Conservation (phyloP, 2,329 filamentous ascomycete genomes). For the Hypoxylon sp. region DNA sequence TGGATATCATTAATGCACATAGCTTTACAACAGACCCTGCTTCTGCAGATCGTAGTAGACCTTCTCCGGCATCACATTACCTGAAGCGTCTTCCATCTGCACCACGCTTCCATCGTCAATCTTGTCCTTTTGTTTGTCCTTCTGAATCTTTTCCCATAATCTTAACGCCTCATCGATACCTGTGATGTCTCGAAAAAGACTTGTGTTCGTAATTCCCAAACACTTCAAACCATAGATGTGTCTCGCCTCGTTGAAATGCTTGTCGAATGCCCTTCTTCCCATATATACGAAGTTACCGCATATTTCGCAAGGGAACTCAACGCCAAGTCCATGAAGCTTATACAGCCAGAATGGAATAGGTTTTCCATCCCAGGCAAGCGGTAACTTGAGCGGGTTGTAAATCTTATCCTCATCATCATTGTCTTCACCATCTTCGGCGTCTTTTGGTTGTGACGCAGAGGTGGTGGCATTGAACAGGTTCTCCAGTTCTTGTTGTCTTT, state of each 20-base stretch:
- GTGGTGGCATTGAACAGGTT: slow-evolving; percentile 76
- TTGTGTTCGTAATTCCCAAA: slow-evolving; percentile 91
- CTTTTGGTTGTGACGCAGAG: slow-evolving; percentile 64
- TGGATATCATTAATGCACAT: slow-evolving; percentile 20
- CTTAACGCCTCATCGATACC: slow-evolving; percentile 89
- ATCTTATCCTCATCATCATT: slow-evolving; percentile 88
- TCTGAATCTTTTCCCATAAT: slow-evolving; percentile 93
- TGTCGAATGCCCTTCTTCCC: slow-evolving; percentile 95
- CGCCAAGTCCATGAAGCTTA: slow-evolving; percentile 93
- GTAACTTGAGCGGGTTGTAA: slow-evolving; percentile 96
- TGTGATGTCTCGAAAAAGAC: slow-evolving; percentile 93
- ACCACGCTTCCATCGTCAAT: slow-evolving; percentile 86
- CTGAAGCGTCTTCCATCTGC: slow-evolving; percentile 98
- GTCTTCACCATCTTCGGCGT: slow-evolving; percentile 77
- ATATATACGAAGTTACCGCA: slow-evolving; percentile 99
- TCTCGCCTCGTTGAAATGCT: slow-evolving; percentile 95
- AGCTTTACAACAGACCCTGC: slow-evolving; percentile 81
- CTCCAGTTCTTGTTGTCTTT: slow-evolving; percentile 93
- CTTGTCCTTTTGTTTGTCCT: slow-evolving; percentile 84
- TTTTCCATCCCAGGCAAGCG: slow-evolving; percentile 97
- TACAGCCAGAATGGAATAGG: slow-evolving; percentile 99
- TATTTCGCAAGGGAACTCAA: slow-evolving; percentile 95
- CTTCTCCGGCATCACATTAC: slow-evolving; percentile 99
- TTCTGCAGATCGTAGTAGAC: slow-evolving; percentile 96
- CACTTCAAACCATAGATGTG: slow-evolving; percentile 96